Conservation (phyloP, 2,329 filamentous ascomycete genomes). For the Fusarium nodosum region DNA sequence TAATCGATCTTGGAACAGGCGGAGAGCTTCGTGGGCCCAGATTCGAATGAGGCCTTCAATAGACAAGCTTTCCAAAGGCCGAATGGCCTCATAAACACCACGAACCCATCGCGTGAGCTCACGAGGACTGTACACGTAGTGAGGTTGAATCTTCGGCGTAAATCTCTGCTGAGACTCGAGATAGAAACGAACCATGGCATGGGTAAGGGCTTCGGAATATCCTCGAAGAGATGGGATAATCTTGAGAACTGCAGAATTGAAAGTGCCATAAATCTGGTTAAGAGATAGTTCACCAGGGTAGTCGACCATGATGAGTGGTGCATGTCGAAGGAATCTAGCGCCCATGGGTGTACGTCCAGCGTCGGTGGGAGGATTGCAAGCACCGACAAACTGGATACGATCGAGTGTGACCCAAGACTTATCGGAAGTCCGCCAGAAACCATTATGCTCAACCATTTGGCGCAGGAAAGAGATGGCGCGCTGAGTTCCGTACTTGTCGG, state of each 20-base stretch:
- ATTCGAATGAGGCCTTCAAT: constrained; percentile 95
- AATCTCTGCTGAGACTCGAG: constrained; percentile 94
- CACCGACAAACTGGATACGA: constrained; percentile 98
- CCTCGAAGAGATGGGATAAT: constrained; percentile 95
- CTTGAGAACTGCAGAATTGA: constrained; percentile 96
- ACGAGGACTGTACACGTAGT: constrained; percentile 99
- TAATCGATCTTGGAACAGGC: constrained; percentile 96
- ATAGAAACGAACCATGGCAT: constrained; percentile 98
- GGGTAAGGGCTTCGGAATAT: constrained; percentile 92
- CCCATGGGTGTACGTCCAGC: constrained; percentile 96
- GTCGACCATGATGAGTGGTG: constrained; percentile 99
- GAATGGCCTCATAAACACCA: constrained; percentile 96
- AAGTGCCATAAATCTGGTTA: constrained; percentile 97
- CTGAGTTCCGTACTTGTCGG: constrained; percentile 97
- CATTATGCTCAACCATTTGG: constrained; percentile 98
- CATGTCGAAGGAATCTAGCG: constrained; percentile 92
- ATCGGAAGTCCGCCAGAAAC: constrained; percentile 98
- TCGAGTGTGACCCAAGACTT: constrained; percentile 98
- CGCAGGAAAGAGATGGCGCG: constrained; percentile 97
- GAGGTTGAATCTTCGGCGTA: constrained; percentile 95
- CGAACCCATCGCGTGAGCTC: constrained; percentile 98
- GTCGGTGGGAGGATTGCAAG: constrained; percentile 98
- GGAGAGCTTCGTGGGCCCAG: constrained; percentile 97
- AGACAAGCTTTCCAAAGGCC: constrained; percentile 87
- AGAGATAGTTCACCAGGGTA: constrained; percentile 97